Percentiles rank a stretch among this genome's conserved stretches.
phyloP scores from a whole-genome alignment of 2,329 filamentous ascomycete genomes.

The Penicillium sp. region DNA sequence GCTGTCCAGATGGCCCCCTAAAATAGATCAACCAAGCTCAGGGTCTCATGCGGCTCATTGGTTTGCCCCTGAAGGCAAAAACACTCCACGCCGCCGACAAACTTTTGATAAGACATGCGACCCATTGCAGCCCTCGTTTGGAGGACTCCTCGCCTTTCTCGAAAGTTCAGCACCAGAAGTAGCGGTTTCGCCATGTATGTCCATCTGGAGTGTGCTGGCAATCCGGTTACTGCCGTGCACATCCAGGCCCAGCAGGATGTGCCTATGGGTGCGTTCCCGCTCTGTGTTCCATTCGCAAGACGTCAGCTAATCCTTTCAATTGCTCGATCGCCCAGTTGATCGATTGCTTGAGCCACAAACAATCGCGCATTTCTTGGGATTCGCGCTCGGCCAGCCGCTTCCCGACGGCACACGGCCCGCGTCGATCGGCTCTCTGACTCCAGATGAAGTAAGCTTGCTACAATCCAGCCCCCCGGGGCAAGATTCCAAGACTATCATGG shows the following conservation, averaged over 20 bases:
- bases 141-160: not conserved
- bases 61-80: not conserved
- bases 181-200: not conserved
- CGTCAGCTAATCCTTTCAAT: not conserved
- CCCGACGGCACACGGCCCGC: not conserved
- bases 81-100: not conserved
- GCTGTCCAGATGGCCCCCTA: not conserved
- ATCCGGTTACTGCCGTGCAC: not conserved
- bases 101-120: not conserved
- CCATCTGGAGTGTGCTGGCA: not conserved
- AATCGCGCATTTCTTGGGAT: not conserved
- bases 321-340: not conserved
- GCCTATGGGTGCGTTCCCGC: not conserved
- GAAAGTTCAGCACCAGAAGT: not conserved
- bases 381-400: not conserved
- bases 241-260: not conserved
- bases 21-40: not conserved
- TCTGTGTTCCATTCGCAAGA: too few species aligned
- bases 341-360: not conserved
- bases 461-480: not conserved
- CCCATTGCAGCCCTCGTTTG: not conserved
- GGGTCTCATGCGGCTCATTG: not conserved
- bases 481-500: not conserved
- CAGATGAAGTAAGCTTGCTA: not conserved
- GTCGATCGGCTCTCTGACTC: not conserved